Conservation (phyloP, 2,329 filamentous ascomycete species). For the Aspergillus amoenus region DNA sequence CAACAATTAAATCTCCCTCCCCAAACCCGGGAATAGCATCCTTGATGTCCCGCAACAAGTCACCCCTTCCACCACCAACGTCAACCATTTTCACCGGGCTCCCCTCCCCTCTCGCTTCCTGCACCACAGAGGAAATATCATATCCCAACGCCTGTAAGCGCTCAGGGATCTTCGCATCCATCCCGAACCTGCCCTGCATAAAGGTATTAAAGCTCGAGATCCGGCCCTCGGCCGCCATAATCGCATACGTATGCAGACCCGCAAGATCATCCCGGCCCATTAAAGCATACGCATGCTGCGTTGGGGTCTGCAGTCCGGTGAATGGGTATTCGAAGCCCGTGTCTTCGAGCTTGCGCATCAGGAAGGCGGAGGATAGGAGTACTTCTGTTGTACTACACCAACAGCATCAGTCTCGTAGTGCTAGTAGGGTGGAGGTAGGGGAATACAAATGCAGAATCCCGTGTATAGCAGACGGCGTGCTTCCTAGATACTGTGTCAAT, state of each 20-base stretch:
- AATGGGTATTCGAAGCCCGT: constrained; percentile 39
- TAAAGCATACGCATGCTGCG: constrained; percentile 32
- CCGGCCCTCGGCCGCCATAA: constrained; percentile 37
- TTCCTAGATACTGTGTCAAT: neutral
- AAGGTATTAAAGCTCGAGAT: constrained; percentile 42
- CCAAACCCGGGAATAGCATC: neutral
- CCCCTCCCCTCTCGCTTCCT: neutral
- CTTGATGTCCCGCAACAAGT: neutral
- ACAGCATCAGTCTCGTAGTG: too few species aligned
- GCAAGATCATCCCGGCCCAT: constrained; percentile 20
- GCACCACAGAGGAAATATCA: neutral
- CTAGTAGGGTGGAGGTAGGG: neutral
- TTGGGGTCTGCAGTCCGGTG: constrained; percentile 31
- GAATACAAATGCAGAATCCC: neutral
- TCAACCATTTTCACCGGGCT: neutral
- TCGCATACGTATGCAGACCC: constrained; percentile 35
- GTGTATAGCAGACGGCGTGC: neutral
- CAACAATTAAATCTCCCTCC: too few species aligned
- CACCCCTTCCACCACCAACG: neutral
- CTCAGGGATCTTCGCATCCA: too few species aligned
- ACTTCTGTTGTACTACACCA: constrained; percentile 32
- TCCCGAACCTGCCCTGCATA: constrained; percentile 24
- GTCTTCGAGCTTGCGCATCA: constrained; percentile 35
- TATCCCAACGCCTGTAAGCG: neutral
- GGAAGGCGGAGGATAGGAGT: constrained; percentile 35